These are phyloP conservation scores for Ustilago xerochloae DNA, from an alignment of 1,284 basidiomycete genomes.

Conservation along the genomic window DNA sequence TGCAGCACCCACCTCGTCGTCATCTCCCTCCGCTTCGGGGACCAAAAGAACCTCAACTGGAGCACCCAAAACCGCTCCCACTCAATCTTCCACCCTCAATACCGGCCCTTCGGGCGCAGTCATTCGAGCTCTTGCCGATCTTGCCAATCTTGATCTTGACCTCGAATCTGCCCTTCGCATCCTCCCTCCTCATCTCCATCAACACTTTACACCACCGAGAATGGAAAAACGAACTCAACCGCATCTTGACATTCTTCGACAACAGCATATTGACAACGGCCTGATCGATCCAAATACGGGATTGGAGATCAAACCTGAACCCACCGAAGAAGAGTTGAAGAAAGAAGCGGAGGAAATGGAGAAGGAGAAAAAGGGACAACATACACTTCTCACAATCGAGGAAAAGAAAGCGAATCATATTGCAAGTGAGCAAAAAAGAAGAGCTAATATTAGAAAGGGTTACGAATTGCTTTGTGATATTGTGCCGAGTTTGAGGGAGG, in stretches of 20 bases:
- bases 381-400: slow-evolving; percentile 77
- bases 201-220: slow-evolving; percentile 19
- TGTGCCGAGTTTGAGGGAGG: slow-evolving; percentile 77
- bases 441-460: slow-evolving; percentile 87
- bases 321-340: slow-evolving; percentile 33
- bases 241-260: slow-evolving; percentile 42
- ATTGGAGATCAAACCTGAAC: slow-evolving; percentile 38
- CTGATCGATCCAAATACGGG: slow-evolving; percentile 34
- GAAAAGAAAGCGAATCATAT: slow-evolving; percentile 94
- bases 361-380: slow-evolving; percentile 68
- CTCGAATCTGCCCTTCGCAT: slow-evolving; percentile 14
- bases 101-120: slow-evolving; percentile 29
- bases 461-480: slow-evolving; percentile 84
- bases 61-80: slow-evolving; percentile 27
- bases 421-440: slow-evolving; percentile 88
- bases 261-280: slow-evolving; percentile 38
- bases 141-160: slow-evolving; percentile 39
- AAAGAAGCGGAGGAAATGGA: slow-evolving; percentile 35
- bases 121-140: slow-evolving; percentile 27
- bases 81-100: slow-evolving; percentile 12
- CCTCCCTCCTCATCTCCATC: slow-evolving; percentile 20
- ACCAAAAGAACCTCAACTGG: slow-evolving; percentile 34
- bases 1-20: not conserved
- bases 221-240: slow-evolving; percentile 53
- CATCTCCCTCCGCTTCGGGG: slow-evolving; percentile 15